Evolutionary conservation across 23 red algal species (phyloP), one percentile per base, ranked within the genome.

Genomic region (Agarophyton chilense): DNA sequence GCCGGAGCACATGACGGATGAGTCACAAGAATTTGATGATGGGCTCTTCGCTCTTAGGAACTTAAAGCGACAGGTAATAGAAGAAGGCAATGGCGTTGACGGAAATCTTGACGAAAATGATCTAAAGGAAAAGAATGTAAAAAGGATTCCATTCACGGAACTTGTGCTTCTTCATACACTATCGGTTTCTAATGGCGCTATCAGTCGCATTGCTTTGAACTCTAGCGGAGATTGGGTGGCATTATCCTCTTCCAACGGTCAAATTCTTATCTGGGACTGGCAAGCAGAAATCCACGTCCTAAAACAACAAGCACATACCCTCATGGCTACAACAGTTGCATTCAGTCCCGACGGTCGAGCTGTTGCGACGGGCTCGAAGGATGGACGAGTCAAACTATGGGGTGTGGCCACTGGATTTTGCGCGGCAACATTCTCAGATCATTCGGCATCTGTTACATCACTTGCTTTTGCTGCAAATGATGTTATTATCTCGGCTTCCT

Each of bases 241-340:
- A 19, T 19, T 95, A 32, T 84, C 91, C 19, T 94, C 91, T 10
- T 70, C 93, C 5, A 41, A 72, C 7, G 93, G 92, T 29, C 88
- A 93, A 46, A 81, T 99, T 38, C 42, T 96, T 1, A 90, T 99
- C 29, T 99, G 97, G 97, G 97, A 99, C 51, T 99, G 97, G 97
- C 75, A 86, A 31, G 87, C 92, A 36, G 97, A 99, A 77, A 94
- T 90, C 6, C 93, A 99, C 76, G 86, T 99, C 42, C 88, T 99
- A 34, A 99, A 99, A 71, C 97, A 96, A 73, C 92, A 99, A 80
- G 78, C 85, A 18, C 97, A 99, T 64, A 50, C 66, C n/a, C 71
- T 94, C 29, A 58, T 80, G n/a, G 76, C 90, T 38, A 92, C 65
- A 52, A 55, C 87, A 50, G 73, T 94, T 44, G 83, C 93, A 41